These are phyloP conservation scores for Nymphaea colorata DNA, from an alignment of 164 flowering plant species.

Conservation along the genomic window DNA sequence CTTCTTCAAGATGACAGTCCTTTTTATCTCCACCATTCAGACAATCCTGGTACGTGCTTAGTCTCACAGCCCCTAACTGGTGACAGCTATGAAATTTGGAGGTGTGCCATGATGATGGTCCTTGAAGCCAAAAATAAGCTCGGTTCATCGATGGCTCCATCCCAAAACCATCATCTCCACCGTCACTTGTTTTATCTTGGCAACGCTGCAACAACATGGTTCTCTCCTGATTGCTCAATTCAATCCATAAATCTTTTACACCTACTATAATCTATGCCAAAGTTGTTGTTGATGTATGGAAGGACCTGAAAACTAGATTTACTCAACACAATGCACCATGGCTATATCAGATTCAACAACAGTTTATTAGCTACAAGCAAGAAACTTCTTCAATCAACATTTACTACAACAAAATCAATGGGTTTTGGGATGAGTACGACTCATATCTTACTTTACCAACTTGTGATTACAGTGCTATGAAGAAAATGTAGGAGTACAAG, in stretches of 20 bases:
- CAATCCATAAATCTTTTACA: neutral
- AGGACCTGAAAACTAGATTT: neutral
- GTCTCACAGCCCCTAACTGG: conserved; percentile 1
- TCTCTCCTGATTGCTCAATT: conserved; percentile 1
- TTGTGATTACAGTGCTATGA: neutral
- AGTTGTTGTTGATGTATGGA: neutral
- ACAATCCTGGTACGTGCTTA: neutral
- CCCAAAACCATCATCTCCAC: neutral
- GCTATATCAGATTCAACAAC: neutral
- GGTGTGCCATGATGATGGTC: neutral
- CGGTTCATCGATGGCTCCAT: conserved; percentile 5
- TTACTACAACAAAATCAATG: neutral
- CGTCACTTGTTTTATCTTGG: neutral
- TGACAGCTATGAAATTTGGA: conserved; percentile 5
- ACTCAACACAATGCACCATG: neutral
- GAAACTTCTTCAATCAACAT: neutral
- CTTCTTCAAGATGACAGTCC: neutral
- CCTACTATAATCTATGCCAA: neutral
- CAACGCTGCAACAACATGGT: neutral
- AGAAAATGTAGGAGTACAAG: neutral
- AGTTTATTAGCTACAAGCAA: neutral
- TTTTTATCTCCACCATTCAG: too few relatives aligned
- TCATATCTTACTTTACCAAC: neutral
- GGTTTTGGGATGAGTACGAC: neutral
- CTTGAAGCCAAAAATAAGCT: conserved; percentile 3